phyloP scores from a whole-genome alignment of 2,329 filamentous ascomycete genomes.

The Tolypocladium nubicola region DNA sequence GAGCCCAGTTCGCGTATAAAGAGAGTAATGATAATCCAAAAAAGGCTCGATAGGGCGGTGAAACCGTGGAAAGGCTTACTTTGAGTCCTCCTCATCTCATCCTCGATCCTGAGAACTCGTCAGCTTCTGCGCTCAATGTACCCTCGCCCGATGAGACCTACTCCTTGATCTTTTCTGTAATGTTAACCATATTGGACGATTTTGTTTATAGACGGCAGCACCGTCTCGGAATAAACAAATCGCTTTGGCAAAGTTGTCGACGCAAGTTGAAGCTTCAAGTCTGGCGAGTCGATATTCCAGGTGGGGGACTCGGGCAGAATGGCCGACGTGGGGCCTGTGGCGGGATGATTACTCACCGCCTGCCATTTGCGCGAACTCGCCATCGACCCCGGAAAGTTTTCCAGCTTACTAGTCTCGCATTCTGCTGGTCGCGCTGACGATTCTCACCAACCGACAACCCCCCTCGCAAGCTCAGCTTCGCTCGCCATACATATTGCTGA shows the following conservation, averaged over 20 bases:
- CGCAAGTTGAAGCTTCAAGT: slow-evolving; percentile 3
- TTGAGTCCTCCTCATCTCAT: slow-evolving; percentile 98
- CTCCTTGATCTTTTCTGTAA: slow-evolving; percentile 99
- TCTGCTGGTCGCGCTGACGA: neutral
- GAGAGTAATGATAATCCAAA: neutral
- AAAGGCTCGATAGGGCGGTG: neutral
- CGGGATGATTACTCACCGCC: slow-evolving; percentile 14
- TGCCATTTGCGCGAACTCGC: slow-evolving; percentile 10
- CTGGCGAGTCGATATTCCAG: slow-evolving; percentile 11
- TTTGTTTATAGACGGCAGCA: slow-evolving; percentile 19
- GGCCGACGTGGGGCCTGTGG: neutral
- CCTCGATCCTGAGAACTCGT: slow-evolving; percentile 70
- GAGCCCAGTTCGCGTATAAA: neutral
- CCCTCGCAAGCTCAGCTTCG: slow-evolving; percentile 4
- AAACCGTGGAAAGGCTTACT: slow-evolving; percentile 46
- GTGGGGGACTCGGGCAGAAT: slow-evolving; percentile 15
- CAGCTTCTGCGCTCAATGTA: slow-evolving; percentile 8
- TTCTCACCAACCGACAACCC: slow-evolving; percentile 7
- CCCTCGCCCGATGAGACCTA: slow-evolving; percentile 30
- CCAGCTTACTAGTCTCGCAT: slow-evolving; percentile 13
- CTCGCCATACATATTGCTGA: slow-evolving; percentile 1
- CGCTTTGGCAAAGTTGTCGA: neutral
- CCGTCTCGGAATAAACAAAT: slow-evolving; percentile 12
- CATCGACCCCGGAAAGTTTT: slow-evolving; percentile 1
- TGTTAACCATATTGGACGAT: slow-evolving; percentile 77